These are phyloP conservation scores for Gonapodya prolifera DNA, from an alignment of 192 early-diverging fungal species.

Conservation along the genomic window DNA sequence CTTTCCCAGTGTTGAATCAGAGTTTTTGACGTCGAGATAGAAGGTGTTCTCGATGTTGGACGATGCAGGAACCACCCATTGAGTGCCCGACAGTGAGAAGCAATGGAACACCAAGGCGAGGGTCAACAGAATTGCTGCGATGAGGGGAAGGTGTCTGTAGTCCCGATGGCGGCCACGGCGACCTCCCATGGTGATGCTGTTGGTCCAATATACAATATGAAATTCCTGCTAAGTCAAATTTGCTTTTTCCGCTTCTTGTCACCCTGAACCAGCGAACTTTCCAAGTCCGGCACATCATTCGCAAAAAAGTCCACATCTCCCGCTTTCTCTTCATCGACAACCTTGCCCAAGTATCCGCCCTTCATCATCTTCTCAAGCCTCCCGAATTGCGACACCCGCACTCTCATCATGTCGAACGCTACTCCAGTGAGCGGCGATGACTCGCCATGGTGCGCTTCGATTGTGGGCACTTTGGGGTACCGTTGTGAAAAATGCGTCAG, in stretches of 20 bases:
- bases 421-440: neutral
- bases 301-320: neutral
- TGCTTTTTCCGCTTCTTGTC: neutral
- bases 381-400: neutral
- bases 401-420: neutral
- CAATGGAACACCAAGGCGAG: neutral
- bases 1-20: neutral
- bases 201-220: neutral
- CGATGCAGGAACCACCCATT: neutral
- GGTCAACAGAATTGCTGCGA: neutral
- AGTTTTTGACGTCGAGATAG: neutral
- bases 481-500: constrained; percentile 96
- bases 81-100: neutral
- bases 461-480: constrained; percentile 68
- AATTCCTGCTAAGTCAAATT: neutral
- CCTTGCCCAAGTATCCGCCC: neutral
- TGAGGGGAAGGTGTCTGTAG: neutral
- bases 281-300: neutral
- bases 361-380: neutral
- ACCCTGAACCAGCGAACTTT: neutral
- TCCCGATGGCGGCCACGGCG: neutral
- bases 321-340: neutral
- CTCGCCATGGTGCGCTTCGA: neutral
- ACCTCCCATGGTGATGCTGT: neutral
- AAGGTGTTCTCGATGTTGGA: neutral